Base-by-base conservation (phyloP, 371 early-diverging fungal genomes). In the Rhizopus delemar region DNA sequence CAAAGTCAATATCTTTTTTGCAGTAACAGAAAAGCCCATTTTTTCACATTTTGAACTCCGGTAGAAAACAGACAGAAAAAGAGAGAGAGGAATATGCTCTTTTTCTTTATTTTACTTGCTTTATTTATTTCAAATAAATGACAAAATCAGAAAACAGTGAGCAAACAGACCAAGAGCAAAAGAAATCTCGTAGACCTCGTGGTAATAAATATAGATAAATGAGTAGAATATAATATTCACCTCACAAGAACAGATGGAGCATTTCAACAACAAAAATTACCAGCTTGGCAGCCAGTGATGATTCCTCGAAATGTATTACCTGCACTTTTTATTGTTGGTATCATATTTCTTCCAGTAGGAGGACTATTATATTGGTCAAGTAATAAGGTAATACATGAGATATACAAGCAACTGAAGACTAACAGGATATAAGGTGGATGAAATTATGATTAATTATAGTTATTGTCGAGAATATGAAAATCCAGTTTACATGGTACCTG, bases 211-310 rank as follows among this genome's bases (percentile, higher is more conserved):
- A 38, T 4, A 7, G 8, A 56, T 15, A n/a, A 35, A 45, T 11
- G n/a, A 41, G 28, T 16, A 11, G 9, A 35, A 5, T 34, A 34
- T 13, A 9, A n/a, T 7, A 39, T 34, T 12, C n/a, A 51, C 38
- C 38, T 28, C 5, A 12, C 8, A 34, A 13, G 22, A 28, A 22
- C 39, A 91, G 90, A 97, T 82, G 96, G 96, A 36, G 94, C 96
- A 15, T 97, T 97, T 77, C 90, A 93, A 74, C 99, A 98, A 79
- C 98, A 98, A 71, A 87, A 96, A 28, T 85, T 98, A 68, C 94
- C 93, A 70, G 94, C 97, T 8, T 98, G 97, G 97, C 97, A 97
- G 74, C 99, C 99, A 0, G 89, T 98, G 28, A 82, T 98, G 49
- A 98, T 96, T 6, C 98, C 99, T 36, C 90, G 91, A 63, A 90